Percentiles rank a stretch among this genome's conserved stretches.
Conservation (phyloP, 768 basidiomycete species). For the Pisolithus sp. region DNA sequence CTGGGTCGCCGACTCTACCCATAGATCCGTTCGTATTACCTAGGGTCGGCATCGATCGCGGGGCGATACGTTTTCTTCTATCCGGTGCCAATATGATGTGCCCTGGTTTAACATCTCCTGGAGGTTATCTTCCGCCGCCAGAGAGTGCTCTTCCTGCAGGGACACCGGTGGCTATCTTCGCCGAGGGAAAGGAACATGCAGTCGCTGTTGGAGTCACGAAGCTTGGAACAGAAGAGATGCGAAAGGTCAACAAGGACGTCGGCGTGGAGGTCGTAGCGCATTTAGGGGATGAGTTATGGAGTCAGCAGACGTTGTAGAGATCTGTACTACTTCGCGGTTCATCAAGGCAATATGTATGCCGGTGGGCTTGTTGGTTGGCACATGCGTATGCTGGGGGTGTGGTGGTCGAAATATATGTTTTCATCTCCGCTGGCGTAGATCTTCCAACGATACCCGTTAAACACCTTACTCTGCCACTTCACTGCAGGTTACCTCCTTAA, state of each 20-base stretch:
- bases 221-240: slow-evolving; percentile 84
- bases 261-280: slow-evolving; percentile 84
- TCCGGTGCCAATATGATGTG: slow-evolving; percentile 96
- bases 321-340: neutral
- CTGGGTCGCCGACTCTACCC: slow-evolving; percentile 1
- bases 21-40: slow-evolving; percentile 90
- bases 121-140: slow-evolving; percentile 78
- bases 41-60: slow-evolving; percentile 85
- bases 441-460: too few species aligned
- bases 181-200: slow-evolving; percentile 94
- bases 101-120: slow-evolving; percentile 90
- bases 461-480: neutral
- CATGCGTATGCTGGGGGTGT: too few species aligned
- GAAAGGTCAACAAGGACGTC: slow-evolving; percentile 80
- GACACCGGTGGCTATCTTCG: slow-evolving; percentile 82
- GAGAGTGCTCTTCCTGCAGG: slow-evolving; percentile 61
- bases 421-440: too few species aligned
- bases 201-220: slow-evolving; percentile 82
- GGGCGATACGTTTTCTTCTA: slow-evolving; percentile 95
- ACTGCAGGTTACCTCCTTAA: slow-evolving; percentile 5
- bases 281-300: slow-evolving; percentile 88
- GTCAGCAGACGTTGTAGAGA: slow-evolving; percentile 49
- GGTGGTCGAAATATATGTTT: too few species aligned
- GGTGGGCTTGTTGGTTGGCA: too few species aligned
- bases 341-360: neutral